Conservation (phyloP, 352 stramenopile genomes). For the Globisporangium acanthophoron region DNA sequence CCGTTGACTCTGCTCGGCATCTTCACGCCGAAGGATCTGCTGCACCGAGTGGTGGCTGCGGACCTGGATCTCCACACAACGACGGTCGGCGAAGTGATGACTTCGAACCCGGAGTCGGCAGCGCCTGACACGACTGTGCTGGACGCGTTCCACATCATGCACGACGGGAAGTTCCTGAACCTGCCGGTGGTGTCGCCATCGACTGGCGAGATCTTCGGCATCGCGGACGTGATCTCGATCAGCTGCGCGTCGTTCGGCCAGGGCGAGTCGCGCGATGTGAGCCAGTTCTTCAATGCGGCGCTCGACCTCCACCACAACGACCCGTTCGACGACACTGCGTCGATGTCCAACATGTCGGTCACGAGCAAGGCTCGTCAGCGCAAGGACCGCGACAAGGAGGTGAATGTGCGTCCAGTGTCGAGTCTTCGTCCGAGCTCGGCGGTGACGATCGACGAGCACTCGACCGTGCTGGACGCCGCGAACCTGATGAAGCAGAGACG, state of each 20-base stretch:
- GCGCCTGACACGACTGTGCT: slow-evolving; percentile 92
- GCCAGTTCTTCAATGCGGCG: slow-evolving; percentile 72
- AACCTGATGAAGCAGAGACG: slow-evolving; percentile 91
- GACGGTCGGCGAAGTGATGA: slow-evolving; percentile 93
- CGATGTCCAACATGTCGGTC: slow-evolving; percentile 37
- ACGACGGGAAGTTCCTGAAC: slow-evolving; percentile 97
- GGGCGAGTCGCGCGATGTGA: slow-evolving; percentile 63
- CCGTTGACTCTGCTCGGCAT: slow-evolving; percentile 89
- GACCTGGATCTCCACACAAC: slow-evolving; percentile 86
- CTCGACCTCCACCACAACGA: slow-evolving; percentile 69
- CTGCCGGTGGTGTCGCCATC: slow-evolving; percentile 90
- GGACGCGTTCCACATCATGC: slow-evolving; percentile 98
- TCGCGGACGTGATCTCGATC: slow-evolving; percentile 80
- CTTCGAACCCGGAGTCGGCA: slow-evolving; percentile 92
- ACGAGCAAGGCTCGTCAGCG: slow-evolving; percentile 62
- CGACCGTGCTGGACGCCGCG: slow-evolving; percentile 86
- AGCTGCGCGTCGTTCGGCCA: slow-evolving; percentile 68
- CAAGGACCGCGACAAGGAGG: slow-evolving; percentile 73
- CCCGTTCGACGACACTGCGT: slow-evolving; percentile 42
- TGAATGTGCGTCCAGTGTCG: slow-evolving; percentile 75
- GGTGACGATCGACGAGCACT: slow-evolving; percentile 64
- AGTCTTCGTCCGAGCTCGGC: slow-evolving; percentile 73
- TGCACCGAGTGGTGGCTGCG: slow-evolving; percentile 93
- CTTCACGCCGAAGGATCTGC: slow-evolving; percentile 97
- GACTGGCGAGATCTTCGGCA: slow-evolving; percentile 68